Evolutionary conservation across 78 protist species (phyloP).

Genomic region (Parvularia atlantis): DNA sequence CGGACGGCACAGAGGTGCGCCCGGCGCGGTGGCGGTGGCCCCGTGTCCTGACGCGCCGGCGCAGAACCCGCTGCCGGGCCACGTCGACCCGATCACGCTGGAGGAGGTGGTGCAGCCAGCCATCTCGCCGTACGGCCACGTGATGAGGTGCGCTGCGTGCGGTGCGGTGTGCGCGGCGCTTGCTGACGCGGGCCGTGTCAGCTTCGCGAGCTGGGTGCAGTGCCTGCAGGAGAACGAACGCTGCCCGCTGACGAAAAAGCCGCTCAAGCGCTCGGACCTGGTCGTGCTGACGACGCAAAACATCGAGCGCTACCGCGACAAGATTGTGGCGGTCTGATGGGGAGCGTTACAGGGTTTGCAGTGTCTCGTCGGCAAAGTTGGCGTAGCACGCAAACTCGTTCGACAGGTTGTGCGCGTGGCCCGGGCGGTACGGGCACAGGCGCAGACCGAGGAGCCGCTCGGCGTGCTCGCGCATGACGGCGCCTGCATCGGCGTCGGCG

Average conservation of each 20-base stretch:
- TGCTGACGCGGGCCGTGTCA: neutral
- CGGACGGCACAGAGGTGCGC: no score
- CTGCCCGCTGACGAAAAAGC: slow-evolving; percentile 35
- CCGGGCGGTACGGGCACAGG: no score
- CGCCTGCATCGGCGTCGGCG: no score
- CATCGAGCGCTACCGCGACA: slow-evolving; percentile 24
- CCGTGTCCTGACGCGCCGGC: no score
- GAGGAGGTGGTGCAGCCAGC: slow-evolving; percentile 32
- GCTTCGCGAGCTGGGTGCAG: slow-evolving; percentile 26
- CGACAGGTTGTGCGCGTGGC: no score
- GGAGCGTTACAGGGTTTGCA: no score
- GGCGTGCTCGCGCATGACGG: no score
- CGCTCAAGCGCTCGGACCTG: slow-evolving; percentile 7
- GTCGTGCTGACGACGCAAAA: slow-evolving; percentile 33
- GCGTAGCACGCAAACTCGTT: no score
- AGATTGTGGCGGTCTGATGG: no score
- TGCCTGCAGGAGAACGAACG: neutral
- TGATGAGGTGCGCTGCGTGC: slow-evolving; percentile 6
- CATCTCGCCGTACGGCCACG: slow-evolving; percentile 48
- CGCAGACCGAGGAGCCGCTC: no score
- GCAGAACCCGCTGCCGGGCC: slow-evolving; percentile 38
- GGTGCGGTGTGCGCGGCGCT: neutral
- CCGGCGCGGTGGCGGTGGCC: no score
- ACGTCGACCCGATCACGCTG: slow-evolving; percentile 34
- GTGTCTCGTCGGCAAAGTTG: no score